These are phyloP conservation scores for Lizonia empirigonia DNA, from an alignment of 2,329 filamentous ascomycete genomes.

Conservation along the genomic window DNA sequence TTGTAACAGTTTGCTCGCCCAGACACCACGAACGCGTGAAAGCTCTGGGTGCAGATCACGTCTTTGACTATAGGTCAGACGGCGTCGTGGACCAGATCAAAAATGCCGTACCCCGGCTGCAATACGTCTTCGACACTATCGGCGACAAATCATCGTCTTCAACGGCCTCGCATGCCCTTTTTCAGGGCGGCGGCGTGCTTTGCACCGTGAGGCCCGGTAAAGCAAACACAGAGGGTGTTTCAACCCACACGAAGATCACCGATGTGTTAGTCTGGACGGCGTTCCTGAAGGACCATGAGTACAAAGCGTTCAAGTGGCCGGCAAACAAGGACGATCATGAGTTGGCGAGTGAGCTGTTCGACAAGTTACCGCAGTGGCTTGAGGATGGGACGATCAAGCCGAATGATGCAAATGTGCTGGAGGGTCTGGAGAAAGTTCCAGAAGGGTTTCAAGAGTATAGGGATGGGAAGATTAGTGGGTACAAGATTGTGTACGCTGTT, in stretches of 20 bases:
- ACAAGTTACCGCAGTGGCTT: constrained; percentile 46
- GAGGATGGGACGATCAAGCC: constrained; percentile 45
- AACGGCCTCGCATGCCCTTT: constrained; percentile 40
- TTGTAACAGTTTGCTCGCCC: constrained; percentile 22
- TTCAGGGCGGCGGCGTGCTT: constrained; percentile 23
- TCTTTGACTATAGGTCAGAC: constrained; percentile 53
- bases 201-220: constrained; percentile 54
- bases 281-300: constrained; percentile 50
- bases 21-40: constrained; percentile 23
- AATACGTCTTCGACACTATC: constrained; percentile 53
- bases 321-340: constrained; percentile 49
- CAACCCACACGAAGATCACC: constrained; percentile 42
- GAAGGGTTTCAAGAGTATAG: constrained; percentile 49
- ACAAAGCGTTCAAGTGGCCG: constrained; percentile 46
- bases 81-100: constrained; percentile 51
- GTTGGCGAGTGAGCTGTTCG: constrained; percentile 47
- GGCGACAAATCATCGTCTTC: constrained; percentile 48
- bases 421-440: constrained; percentile 42
- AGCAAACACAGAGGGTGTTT: constrained; percentile 47
- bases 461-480: constrained; percentile 49
- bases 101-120: constrained; percentile 18
- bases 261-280: constrained; percentile 54
- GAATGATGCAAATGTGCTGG: constrained; percentile 39
- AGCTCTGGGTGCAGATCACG: constrained; percentile 17
- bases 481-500: constrained; percentile 51